phyloP scores from a whole-genome alignment of 108 stramenopile genomes.

The Cylindrotheca fusiformis region DNA sequence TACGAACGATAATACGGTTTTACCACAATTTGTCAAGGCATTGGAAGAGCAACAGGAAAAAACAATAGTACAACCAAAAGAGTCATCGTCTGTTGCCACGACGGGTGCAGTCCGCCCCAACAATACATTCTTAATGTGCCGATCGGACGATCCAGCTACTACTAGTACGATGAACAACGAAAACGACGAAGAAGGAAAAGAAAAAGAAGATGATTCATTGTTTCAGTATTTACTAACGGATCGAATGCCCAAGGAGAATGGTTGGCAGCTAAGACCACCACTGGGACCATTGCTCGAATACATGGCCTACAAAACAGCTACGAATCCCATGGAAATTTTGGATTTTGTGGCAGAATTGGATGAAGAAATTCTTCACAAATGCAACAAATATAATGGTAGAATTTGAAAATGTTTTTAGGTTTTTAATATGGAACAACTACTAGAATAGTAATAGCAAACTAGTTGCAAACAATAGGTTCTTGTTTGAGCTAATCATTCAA shows the following conservation, averaged over 20 bases:
- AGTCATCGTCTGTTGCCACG: neutral
- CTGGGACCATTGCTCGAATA: conserved; percentile 29
- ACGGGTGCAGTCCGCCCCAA: neutral
- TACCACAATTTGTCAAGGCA: conserved; percentile 12
- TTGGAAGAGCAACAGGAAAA: conserved; percentile 1
- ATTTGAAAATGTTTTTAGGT: too few relatives aligned
- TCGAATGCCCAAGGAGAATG: neutral
- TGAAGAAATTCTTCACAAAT: neutral
- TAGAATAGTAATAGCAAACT: too few relatives aligned
- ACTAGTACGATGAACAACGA: neutral
- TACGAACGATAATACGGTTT: neutral
- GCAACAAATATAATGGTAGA: neutral
- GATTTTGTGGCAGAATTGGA: neutral
- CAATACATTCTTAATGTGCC: too few relatives aligned
- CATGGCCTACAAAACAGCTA: conserved; percentile 16
- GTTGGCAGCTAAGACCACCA: conserved; percentile 1
- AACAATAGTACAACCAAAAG: neutral
- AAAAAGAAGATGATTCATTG: neutral
- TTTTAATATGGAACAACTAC: too few relatives aligned
- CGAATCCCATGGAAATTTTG: conserved; percentile 6
- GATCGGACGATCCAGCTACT: conserved; percentile 5
- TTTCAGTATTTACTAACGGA: neutral
- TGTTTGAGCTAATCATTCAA: too few relatives aligned
- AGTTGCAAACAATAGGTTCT: too few relatives aligned
- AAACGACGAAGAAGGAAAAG: neutral